phyloP scores from a whole-genome alignment of 2,329 filamentous ascomycete species.

The Conoideocrella luteorostrata region DNA sequence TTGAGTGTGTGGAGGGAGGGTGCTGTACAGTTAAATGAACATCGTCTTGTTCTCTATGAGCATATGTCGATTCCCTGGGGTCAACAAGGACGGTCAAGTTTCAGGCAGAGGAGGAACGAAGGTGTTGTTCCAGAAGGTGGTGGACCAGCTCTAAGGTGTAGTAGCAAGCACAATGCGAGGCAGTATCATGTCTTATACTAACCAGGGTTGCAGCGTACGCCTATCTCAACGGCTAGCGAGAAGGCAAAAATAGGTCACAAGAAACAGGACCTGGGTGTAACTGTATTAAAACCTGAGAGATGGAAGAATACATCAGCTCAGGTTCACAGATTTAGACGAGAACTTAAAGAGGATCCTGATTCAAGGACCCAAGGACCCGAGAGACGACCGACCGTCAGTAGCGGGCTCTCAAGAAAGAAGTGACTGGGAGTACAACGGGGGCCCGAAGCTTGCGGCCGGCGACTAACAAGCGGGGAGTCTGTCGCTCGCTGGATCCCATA shows the following conservation, averaged over 20 bases:
- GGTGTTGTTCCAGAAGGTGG: background rate
- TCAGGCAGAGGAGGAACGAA: background rate
- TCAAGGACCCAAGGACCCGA: constrained; percentile 2
- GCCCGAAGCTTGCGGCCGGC: constrained; percentile 1
- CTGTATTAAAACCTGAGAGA: background rate
- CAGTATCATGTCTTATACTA: background rate
- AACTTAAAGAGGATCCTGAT: background rate
- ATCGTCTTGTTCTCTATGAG: no score
- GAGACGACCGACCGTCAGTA: constrained; percentile 2
- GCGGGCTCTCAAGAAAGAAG: background rate
- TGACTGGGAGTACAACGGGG: constrained; percentile 4
- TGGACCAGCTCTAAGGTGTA: no score
- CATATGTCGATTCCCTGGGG: no score
- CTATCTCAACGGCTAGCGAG: background rate
- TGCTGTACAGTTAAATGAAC: no score
- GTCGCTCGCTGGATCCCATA: constrained; percentile 8
- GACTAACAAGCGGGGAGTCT: constrained; percentile 8
- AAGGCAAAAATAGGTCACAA: background rate
- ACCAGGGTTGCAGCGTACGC: background rate
- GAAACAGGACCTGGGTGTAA: background rate
- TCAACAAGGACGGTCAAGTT: no score
- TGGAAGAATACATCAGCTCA: background rate
- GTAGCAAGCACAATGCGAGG: background rate
- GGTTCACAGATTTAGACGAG: background rate
- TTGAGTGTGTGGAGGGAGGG: no score